Percentiles rank a stretch among this genome's conserved stretches.
These are phyloP conservation scores for Trichosporon ovoides DNA, from an alignment of 1,284 basidiomycete species.

Conservation along the genomic window DNA sequence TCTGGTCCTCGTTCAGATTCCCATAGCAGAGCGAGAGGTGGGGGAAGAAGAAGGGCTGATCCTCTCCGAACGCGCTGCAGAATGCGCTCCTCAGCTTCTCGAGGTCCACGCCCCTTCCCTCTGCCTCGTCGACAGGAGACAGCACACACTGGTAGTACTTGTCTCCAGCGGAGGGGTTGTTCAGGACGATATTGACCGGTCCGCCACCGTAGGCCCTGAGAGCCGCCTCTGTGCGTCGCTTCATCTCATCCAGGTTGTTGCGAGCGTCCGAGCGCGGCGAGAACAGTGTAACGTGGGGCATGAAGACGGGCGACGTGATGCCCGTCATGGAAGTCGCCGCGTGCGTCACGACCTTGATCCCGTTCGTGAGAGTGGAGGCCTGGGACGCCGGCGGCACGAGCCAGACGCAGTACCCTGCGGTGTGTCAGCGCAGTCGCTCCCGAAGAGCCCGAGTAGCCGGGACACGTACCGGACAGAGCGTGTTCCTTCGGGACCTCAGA, in stretches of 20 bases:
- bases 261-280: slow-evolving; percentile 16
- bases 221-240: neutral
- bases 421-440: neutral
- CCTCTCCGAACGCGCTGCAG: neutral
- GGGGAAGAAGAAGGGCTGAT: slow-evolving; percentile 29
- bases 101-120: slow-evolving; percentile 8
- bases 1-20: slow-evolving; percentile 18
- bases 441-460: no score
- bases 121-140: slow-evolving; percentile 22
- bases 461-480: slow-evolving; percentile 9
- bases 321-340: neutral
- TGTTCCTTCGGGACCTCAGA: slow-evolving; percentile 6
- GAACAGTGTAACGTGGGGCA: slow-evolving; percentile 36
- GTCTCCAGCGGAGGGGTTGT: slow-evolving; percentile 17
- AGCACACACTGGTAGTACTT: slow-evolving; percentile 40
- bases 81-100: slow-evolving; percentile 17
- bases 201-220: neutral
- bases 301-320: slow-evolving; percentile 24
- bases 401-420: slow-evolving; percentile 26
- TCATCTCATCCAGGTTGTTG: neutral
- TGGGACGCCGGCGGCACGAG: slow-evolving; percentile 14
- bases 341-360: slow-evolving; percentile 20
- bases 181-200: slow-evolving; percentile 3
- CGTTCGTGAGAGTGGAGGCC: slow-evolving; percentile 2
- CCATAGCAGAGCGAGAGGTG: slow-evolving; percentile 41